Conservation (phyloP, 805 yeast species). For the Metschnikowia proteae region DNA sequence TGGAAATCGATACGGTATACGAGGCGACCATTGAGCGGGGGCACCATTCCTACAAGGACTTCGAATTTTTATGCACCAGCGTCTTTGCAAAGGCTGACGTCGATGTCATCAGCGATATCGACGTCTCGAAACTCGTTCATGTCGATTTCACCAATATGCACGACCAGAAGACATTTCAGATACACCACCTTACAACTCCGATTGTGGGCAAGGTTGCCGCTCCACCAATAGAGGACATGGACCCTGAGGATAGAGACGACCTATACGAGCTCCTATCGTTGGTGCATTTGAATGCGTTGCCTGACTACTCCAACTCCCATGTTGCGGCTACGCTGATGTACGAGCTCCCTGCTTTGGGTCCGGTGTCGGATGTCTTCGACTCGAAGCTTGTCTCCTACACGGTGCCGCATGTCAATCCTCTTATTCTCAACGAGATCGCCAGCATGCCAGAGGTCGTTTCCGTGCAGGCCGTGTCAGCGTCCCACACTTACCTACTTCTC, state of each 20-base stretch:
- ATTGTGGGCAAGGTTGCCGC: not conserved
- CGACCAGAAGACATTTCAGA: not conserved
- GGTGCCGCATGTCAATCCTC: constrained; percentile 5
- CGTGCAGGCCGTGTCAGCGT: constrained; percentile 7
- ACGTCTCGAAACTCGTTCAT: not conserved
- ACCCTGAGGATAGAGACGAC: constrained; percentile 3
- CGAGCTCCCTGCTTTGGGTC: constrained; percentile 5
- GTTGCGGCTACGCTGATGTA: constrained; percentile 12
- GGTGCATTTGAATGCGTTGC: constrained; percentile 15
- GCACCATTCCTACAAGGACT: constrained; percentile 9
- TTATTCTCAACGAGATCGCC: constrained; percentile 2
- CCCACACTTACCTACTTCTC: not conserved
- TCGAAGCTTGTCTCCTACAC: constrained; percentile 1
- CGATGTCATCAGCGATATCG: not conserved
- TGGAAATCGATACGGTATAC: constrained; percentile 3
- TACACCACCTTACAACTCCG: not conserved
- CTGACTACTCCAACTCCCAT: constrained; percentile 9
- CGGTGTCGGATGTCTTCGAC: not conserved
- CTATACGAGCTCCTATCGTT: constrained; percentile 15
- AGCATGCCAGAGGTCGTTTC: constrained; percentile 7
- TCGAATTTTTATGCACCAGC: constrained; percentile 5
- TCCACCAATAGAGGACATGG: not conserved
- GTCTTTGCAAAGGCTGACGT: constrained; percentile 8
- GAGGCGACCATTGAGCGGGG: not conserved
- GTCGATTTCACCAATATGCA: not conserved